These are phyloP conservation scores for Starmera amethionina DNA, from an alignment of 805 yeast genomes.

Conservation along the genomic window DNA sequence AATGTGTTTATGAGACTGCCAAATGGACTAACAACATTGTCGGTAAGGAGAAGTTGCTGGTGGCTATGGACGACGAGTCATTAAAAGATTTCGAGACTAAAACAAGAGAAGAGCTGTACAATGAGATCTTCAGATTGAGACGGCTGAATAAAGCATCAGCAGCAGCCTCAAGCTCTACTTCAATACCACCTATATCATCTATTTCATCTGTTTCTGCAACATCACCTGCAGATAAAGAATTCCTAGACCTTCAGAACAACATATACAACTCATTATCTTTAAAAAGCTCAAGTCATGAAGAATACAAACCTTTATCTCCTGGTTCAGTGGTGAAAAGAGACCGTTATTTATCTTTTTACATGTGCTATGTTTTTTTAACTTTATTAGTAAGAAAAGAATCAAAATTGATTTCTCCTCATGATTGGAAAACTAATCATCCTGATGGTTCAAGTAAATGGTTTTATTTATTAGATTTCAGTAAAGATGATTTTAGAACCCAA, in stretches of 20 bases:
- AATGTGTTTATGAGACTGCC: background rate
- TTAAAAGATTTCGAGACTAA: background rate
- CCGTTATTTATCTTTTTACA: conserved; percentile 11
- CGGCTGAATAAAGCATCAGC: background rate
- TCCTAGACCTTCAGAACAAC: conserved; percentile 8
- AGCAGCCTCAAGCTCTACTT: background rate
- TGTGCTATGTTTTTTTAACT: conserved; percentile 6
- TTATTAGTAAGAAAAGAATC: conserved; percentile 3
- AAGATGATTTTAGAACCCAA: conserved; percentile 2
- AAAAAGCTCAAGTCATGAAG: conserved; percentile 13
- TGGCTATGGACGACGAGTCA: background rate
- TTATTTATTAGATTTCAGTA: conserved; percentile 5
- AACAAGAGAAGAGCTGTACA: background rate
- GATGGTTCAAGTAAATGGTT: conserved; percentile 15
- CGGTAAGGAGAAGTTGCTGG: background rate
- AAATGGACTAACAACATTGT: background rate
- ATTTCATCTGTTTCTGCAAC: conserved; percentile 1
- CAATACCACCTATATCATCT: too few relatives aligned
- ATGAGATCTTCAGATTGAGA: background rate
- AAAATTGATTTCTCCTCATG: conserved; percentile 2
- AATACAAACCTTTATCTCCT: conserved; percentile 12
- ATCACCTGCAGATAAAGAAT: background rate
- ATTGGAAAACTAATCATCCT: conserved; percentile 6
- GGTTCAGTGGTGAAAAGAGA: conserved; percentile 10
- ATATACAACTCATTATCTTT: conserved; percentile 7